phyloP scores from a whole-genome alignment of 2,329 filamentous ascomycete genomes.

The Aplosporella prunicola region DNA sequence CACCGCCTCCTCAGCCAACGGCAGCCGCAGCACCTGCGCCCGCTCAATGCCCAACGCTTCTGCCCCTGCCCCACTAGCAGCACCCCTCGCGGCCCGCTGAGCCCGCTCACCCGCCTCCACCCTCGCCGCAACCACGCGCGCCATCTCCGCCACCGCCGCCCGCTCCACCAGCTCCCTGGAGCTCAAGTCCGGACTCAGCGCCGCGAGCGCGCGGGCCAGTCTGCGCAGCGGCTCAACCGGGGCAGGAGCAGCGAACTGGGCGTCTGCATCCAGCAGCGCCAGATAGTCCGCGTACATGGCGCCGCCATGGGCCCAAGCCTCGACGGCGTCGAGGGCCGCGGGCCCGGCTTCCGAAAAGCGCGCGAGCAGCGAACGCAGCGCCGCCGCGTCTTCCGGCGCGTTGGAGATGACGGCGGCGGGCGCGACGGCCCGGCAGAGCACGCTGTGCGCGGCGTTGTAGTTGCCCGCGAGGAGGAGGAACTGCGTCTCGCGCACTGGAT shows the following conservation, averaged over 20 bases:
- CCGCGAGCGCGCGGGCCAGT: conserved; percentile 27
- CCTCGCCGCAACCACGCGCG: conserved; percentile 58
- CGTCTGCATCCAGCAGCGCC: conserved; percentile 33
- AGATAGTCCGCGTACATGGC: conserved; percentile 65
- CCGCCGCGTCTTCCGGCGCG: conserved; percentile 61
- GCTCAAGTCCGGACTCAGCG: conserved; percentile 32
- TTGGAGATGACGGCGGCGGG: conserved; percentile 61
- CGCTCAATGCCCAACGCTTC: conserved; percentile 23
- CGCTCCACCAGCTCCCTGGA: conserved; percentile 42
- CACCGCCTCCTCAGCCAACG: conserved; percentile 61
- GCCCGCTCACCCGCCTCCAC: conserved; percentile 46
- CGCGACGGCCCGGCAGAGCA: conserved; percentile 71
- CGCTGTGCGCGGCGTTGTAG: conserved; percentile 72
- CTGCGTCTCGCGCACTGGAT: conserved; percentile 62
- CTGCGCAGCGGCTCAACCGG: conserved; percentile 17
- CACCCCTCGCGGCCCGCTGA: conserved; percentile 27
- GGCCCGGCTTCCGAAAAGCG: conserved; percentile 46
- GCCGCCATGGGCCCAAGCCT: conserved; percentile 70
- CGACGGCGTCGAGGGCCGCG: conserved; percentile 35
- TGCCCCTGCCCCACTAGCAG: conserved; percentile 27
- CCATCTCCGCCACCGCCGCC: conserved; percentile 77
- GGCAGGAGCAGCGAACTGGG: conserved; percentile 1
- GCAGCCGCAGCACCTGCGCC: conserved; percentile 48
- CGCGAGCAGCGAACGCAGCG: conserved; percentile 57
- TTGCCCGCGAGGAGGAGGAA: conserved; percentile 71